Conservation (phyloP, 192 early-diverging fungal genomes). For the Linderina pennispora region DNA sequence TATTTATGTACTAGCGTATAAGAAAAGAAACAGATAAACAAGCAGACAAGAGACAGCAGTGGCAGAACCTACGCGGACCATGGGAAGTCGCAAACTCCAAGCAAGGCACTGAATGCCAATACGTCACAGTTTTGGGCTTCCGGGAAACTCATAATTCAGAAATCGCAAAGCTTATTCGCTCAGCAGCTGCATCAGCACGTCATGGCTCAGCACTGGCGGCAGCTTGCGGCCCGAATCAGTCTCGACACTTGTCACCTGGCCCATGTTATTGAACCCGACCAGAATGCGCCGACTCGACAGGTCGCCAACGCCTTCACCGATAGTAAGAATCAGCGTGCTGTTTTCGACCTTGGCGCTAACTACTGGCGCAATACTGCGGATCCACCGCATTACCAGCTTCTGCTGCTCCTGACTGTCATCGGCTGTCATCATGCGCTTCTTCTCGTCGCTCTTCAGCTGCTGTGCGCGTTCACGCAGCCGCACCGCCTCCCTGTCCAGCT, state of each 20-base stretch:
- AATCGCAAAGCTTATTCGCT: constrained; percentile 2
- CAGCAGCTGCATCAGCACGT: constrained; percentile 33
- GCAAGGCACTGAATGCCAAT: no score
- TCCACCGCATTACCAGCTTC: constrained; percentile 35
- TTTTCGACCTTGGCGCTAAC: constrained; percentile 38
- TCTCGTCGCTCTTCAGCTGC: constrained; percentile 40
- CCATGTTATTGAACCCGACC: constrained; percentile 32
- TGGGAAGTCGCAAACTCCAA: no score
- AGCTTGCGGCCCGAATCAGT: constrained; percentile 38
- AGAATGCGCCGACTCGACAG: constrained; percentile 40
- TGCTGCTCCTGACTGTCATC: constrained; percentile 46
- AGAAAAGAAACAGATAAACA: no score
- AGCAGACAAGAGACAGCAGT: neutral
- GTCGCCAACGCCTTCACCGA: constrained; percentile 39
- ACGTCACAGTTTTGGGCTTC: neutral
- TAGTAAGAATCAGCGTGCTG: constrained; percentile 32
- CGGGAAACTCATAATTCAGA: neutral
- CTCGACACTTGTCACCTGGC: constrained; percentile 25
- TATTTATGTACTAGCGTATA: no score
- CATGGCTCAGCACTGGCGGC: constrained; percentile 33
- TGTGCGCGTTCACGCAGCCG: constrained; percentile 26
- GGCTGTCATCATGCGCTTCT: constrained; percentile 31
- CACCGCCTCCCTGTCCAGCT: constrained; percentile 26
- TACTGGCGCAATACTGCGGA: constrained; percentile 35
- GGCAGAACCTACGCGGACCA: no score